These are phyloP conservation scores for Linnemannia zychae DNA, from an alignment of 192 early-diverging fungal species.

Conservation along the genomic window DNA sequence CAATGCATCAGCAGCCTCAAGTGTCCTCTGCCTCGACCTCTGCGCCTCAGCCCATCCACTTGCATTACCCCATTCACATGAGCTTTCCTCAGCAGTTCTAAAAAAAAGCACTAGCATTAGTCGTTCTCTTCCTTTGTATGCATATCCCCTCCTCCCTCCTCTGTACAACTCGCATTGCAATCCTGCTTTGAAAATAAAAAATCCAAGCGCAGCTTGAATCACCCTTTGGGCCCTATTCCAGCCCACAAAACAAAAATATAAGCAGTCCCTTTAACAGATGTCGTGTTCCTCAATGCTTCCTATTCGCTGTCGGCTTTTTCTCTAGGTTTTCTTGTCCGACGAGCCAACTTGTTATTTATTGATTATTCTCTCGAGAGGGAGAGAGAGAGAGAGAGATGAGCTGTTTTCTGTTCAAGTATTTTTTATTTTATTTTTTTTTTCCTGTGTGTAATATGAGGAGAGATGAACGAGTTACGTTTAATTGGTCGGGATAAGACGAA, in stretches of 20 bases:
- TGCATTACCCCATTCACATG: conserved; percentile 4
- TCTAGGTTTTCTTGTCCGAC: neutral
- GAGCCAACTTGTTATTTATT: neutral
- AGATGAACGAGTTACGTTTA: neutral
- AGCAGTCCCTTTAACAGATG: neutral
- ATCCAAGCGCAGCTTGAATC: neutral
- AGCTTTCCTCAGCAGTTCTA: conserved; percentile 1
- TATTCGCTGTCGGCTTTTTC: neutral
- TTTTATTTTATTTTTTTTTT: too few species aligned
- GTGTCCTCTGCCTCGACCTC: neutral
- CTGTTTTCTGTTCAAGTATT: neutral
- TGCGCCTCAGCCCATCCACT: neutral
- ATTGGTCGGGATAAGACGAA: too few species aligned
- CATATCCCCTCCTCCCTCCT: neutral
- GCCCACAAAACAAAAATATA: neutral
- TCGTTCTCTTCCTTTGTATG: neutral
- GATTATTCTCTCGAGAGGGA: too few species aligned
- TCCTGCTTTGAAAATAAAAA: neutral
- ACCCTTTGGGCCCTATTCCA: neutral
- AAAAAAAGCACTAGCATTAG: neutral
- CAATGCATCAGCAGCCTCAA: neutral
- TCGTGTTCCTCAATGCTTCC: neutral
- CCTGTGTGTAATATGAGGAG: neutral
- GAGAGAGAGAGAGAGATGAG: too few species aligned
- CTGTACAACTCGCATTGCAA: neutral